A percentile compares a stretch with the other conserved stretches of the same genome.
These are phyloP conservation scores for Mycosarcoma maydis DNA, from an alignment of 1,284 basidiomycete genomes.

Conservation along the genomic window DNA sequence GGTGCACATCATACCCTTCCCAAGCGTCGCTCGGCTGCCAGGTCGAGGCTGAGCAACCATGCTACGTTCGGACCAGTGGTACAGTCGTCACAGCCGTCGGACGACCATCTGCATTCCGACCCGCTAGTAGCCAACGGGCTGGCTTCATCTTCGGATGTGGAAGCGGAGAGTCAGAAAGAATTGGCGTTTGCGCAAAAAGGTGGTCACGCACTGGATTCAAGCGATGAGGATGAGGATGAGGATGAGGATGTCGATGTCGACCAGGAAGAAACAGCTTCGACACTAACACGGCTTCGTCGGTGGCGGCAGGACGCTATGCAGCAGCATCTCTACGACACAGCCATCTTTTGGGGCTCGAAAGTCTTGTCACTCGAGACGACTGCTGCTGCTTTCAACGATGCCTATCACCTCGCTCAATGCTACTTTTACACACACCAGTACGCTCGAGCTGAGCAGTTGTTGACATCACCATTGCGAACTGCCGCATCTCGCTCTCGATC, in stretches of 20 bases:
- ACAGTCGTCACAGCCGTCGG: slow-evolving; percentile 19
- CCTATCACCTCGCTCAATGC: slow-evolving; percentile 97
- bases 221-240: slow-evolving; percentile 11
- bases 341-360: slow-evolving; percentile 98
- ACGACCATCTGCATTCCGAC: slow-evolving; percentile 26
- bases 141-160: slow-evolving; percentile 3
- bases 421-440: slow-evolving; percentile 96
- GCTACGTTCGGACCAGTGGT: slow-evolving; percentile 11
- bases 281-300: slow-evolving; percentile 78
- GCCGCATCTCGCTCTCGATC: slow-evolving; percentile 19
- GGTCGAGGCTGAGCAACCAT: slow-evolving; percentile 30
- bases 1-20: slow-evolving; percentile 4
- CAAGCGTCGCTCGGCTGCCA: slow-evolving; percentile 9
- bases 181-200: neutral
- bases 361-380: slow-evolving; percentile 82
- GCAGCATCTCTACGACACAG: slow-evolving; percentile 97
- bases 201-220: slow-evolving; percentile 3
- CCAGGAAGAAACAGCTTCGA: slow-evolving; percentile 6
- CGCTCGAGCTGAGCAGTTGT: slow-evolving; percentile 87
- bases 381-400: slow-evolving; percentile 72
- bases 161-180: slow-evolving; percentile 4
- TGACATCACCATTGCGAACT: slow-evolving; percentile 78
- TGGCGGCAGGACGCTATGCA: slow-evolving; percentile 98
- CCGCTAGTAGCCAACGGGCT: slow-evolving; percentile 6
- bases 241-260: slow-evolving; percentile 12